Percentiles rank a stretch among this genome's conserved stretches.
phyloP scores from a whole-genome alignment of 352 stramenopile species.

The Globisporangium sylvaticum region DNA sequence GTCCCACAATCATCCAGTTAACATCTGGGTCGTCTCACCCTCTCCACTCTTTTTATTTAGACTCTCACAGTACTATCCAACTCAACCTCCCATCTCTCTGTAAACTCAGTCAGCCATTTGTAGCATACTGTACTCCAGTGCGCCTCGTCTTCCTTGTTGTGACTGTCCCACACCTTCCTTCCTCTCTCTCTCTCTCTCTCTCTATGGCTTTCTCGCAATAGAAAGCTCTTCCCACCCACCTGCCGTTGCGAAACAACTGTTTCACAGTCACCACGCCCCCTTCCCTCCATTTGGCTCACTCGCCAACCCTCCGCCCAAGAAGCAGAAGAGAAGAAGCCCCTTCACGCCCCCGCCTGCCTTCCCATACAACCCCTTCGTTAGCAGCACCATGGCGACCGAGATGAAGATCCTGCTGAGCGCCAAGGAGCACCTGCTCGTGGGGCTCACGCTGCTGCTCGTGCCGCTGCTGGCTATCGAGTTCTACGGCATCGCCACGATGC shows the following conservation, averaged over 20 bases:
- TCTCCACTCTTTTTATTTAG: background rate
- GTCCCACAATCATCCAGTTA: background rate
- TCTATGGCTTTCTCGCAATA: background rate
- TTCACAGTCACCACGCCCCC: background rate
- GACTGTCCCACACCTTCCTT: background rate
- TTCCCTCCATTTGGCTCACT: background rate
- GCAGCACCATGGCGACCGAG: constrained; percentile 32
- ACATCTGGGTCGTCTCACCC: background rate
- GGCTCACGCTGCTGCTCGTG: constrained; percentile 52
- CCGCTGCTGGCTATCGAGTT: constrained; percentile 53
- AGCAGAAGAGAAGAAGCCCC: background rate
- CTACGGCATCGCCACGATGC: constrained; percentile 44
- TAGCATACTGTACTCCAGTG: background rate
- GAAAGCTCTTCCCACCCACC: background rate
- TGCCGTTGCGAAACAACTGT: background rate
- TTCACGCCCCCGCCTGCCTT: background rate
- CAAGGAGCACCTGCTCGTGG: constrained; percentile 60
- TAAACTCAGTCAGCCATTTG: background rate
- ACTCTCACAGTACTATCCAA: background rate
- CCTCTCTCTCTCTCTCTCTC: too few species aligned
- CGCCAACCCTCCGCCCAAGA: background rate
- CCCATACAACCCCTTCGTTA: background rate
- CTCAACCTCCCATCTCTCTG: background rate
- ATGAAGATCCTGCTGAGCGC: constrained; percentile 56
- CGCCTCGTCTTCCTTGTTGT: background rate